Base-by-base conservation (phyloP, 1,139 yeast genomes). In the Saccharomyces hybrid region DNA sequence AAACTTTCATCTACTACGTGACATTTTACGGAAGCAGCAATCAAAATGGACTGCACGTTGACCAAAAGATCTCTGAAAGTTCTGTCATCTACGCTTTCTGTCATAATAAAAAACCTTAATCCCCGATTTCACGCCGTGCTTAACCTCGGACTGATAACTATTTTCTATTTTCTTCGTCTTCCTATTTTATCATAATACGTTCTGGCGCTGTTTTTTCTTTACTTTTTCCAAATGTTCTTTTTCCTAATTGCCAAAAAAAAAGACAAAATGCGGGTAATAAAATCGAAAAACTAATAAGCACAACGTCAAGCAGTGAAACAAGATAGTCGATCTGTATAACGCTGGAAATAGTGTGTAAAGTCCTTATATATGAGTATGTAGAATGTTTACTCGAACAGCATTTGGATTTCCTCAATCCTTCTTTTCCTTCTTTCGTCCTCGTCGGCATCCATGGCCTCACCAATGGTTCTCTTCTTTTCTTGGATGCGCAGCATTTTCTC, bases 401-500 rank as follows among this genome's bases (percentile, higher is more conserved):
- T 78, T 68, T 85, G 84, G 57, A 90, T 85, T 62, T 90, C 96
- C 61, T 90, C 96, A 46, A 90, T 78, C 62, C 93, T 76, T 64
- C 88, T 79, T 59, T 79, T 82, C 56, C 88, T 76, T 67, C 88
- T 78, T 59, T 83, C 85, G 61, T 85, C 90, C 62, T 88, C 96
- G 53, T 83, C 87, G 42, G 83, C 83, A n/a, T 89, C 93, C 47
- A 89, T 84, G 0, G 90, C 89, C 59, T 87, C 95, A 4, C 97
- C 96, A 55, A 90, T 75, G 50, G 85, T 89, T 65, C 88, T 81
- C 67, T 91, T 91, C 50, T 91, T 74, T 59, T 89, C 96, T 67
- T 93, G 98, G 50, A 93, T 88, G 60, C 81, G 79, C 47, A 93
- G 73, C 93, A 93, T 91, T 62, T 90, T 83, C 56, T 85, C 95